Evolutionary conservation across 1,284 basidiomycete genomes (phyloP), one percentile per base, ranked within the genome.

Genomic region (Heterobasidion irregulare): DNA sequence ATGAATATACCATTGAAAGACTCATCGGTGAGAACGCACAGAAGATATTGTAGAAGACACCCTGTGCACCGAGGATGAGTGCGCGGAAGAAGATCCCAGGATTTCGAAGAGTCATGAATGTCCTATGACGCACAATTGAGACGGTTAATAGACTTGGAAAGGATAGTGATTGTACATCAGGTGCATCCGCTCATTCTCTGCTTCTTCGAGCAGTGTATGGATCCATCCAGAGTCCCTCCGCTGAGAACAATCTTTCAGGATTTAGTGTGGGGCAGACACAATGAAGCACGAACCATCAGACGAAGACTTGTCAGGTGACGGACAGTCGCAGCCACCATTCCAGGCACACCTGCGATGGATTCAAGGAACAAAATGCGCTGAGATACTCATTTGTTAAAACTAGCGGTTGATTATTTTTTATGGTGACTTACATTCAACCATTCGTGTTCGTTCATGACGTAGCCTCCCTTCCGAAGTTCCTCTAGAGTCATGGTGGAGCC

Each of bases 121-220:
- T 94, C 81, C 89, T 89, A 51, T 56, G 50, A 26, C 44, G 57
- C 52, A 50, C 58, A 56, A 62, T 55, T 58, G 47, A 54, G 48
- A 61, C 59, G 38, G 57, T 16, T n/a, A 18, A 57, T 43, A 48
- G 18, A 7, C 5, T 46, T 7, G 55, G 51, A 13, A 38, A 19
- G 32, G 10, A 19, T 41, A 15, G 8, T 9, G 34, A 44, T 63
- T 74, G 62, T 61, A 86, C 91, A 95, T 91, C 44, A 95, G 75
- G 70, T 95, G 93, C 92, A 94, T 94, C 52, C 94, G 77, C 71
- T 98, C 94, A 66, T 98, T 98, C 67, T 98, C 94, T 7, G 94
- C 94, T 72, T 98, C 94, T 68, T 94, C 89, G 32, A 96, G 74
- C 44, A 93, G 79, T 3, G 92, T 94, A 58, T 82, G 77, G 61